These are phyloP conservation scores for Alternaria gansuensis DNA, from an alignment of 2,329 filamentous ascomycete species.

Conservation along the genomic window DNA sequence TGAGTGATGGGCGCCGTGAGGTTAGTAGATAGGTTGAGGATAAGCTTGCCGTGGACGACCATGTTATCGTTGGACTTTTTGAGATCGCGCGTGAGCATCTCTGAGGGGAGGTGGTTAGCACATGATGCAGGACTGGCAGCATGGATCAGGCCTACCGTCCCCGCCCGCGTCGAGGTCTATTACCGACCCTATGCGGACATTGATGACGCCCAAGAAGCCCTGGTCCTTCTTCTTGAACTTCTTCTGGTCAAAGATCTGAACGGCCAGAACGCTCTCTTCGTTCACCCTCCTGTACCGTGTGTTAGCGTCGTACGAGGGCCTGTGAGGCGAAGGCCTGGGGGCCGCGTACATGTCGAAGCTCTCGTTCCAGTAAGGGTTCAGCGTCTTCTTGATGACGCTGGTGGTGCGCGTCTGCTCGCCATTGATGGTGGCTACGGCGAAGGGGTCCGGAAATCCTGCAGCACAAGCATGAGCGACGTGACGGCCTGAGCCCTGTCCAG, in stretches of 20 bases:
- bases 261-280: conserved; percentile 94
- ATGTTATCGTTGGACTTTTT: conserved; percentile 99
- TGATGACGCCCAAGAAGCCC: conserved; percentile 96
- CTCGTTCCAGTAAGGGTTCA: conserved; percentile 99
- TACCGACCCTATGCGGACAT: conserved; percentile 92
- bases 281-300: conserved; percentile 75
- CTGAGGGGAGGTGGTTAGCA: conserved; percentile 55
- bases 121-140: conserved; percentile 6
- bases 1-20: conserved; percentile 73
- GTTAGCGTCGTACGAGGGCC: conserved; percentile 35
- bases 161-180: conserved; percentile 89
- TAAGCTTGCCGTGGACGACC: conserved; percentile 96
- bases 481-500: conserved; percentile 4
- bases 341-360: conserved; percentile 90
- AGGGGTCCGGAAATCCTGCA: conserved; percentile 93
- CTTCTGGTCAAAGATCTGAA: conserved; percentile 99
- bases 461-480: conserved; percentile 42
- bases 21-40: conserved; percentile 95
- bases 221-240: conserved; percentile 99
- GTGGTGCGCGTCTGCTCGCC: conserved; percentile 99
- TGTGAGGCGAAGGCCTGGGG: conserved; percentile 14
- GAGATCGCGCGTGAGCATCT: conserved; percentile 96
- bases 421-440: conserved; percentile 95
- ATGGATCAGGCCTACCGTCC: conserved; percentile 72
- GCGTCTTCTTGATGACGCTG: conserved; percentile 91